These are phyloP conservation scores for Metrosideros polymorpha DNA, from an alignment of 441 rosid species.

Conservation along the genomic window DNA sequence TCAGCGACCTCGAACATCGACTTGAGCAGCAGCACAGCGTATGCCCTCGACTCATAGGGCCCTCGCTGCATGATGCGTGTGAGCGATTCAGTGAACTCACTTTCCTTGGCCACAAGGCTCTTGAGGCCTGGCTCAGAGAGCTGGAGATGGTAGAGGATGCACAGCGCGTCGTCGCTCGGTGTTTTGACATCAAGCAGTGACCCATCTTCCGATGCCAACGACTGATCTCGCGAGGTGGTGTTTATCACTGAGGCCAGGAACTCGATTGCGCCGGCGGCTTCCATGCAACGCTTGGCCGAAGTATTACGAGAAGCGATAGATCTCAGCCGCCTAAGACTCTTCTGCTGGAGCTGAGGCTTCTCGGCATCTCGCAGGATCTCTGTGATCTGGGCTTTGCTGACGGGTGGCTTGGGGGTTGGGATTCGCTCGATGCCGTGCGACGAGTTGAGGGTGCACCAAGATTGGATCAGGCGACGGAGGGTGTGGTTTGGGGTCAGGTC, in stretches of 20 bases:
- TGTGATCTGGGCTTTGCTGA: constrained; percentile 41
- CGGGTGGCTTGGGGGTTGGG: constrained; percentile 78
- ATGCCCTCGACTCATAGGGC: constrained; percentile 67
- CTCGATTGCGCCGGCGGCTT: constrained; percentile 57
- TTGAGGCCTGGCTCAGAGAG: constrained; percentile 47
- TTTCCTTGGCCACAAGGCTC: constrained; percentile 37
- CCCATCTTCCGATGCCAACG: constrained; percentile 6
- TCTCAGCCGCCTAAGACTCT: constrained; percentile 42
- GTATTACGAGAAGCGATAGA: constrained; percentile 47
- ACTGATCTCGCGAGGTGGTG: neutral
- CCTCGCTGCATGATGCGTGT: constrained; percentile 47
- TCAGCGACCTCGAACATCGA: constrained; percentile 59
- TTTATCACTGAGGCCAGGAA: constrained; percentile 49
- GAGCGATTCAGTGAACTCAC: constrained; percentile 39
- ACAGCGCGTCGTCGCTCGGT: constrained; percentile 51
- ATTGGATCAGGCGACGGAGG: constrained; percentile 70
- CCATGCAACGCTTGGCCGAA: constrained; percentile 60
- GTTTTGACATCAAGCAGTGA: constrained; percentile 14
- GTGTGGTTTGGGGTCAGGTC: constrained; percentile 90
- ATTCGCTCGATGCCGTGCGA: constrained; percentile 69
- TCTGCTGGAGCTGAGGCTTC: constrained; percentile 37
- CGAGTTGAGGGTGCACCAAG: constrained; percentile 91
- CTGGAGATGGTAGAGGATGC: constrained; percentile 48
- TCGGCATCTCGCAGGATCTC: constrained; percentile 47
- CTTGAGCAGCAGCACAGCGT: constrained; percentile 49